Evolutionary conservation across 2,329 filamentous ascomycete species (phyloP), one percentile per base, ranked within the genome.

Genomic region (Curvularia spicifera): DNA sequence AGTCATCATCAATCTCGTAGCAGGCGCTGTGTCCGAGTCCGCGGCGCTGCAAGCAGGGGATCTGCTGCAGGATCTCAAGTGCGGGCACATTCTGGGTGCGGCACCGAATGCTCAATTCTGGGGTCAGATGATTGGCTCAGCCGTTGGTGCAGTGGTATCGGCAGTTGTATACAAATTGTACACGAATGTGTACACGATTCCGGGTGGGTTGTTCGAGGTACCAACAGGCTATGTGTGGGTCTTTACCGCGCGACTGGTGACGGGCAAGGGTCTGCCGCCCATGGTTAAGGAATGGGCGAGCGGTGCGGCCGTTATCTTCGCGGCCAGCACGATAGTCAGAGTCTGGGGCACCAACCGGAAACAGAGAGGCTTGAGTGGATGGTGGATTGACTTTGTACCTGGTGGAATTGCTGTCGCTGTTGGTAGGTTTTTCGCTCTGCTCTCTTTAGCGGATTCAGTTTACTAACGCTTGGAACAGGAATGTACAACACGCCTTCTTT

Each of bases 401-500:
- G 94, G 95, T 6, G 95, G 95, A 0, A 97, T 99, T 70, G 94
- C 95, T 2, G 94, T 99, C 20, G 95, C 95, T 39, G 92, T 97
- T 69, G 93, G 89, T 89, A 78, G 76, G 84, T 80, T 18, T n/a
- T 28, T 44, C 15, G 35, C 42, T 20, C 15, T 13, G 13, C 9
- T 9, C 28, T 15, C 31, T 29, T 44, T 4, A 2, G 24, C 13
- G 22, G 5, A 2, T 39, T 1, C 29, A 10, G 44, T 18, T 22
- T 46, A 35, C 49, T 65, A 42, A 65, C 45, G 8, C 24, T 5
- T 5, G 4, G 4, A 24, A 3, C 29, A 89, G 90, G 95, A 48
- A 99, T 99, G 87, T 99, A 98, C 79, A 99, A 98, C 70, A 92
- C 94, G 0, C 95, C 95, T 0, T 96, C 92, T 0, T 99, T 99